Evolutionary conservation across 768 basidiomycete genomes (phyloP).

Genomic region (Tephrocybe sp.): DNA sequence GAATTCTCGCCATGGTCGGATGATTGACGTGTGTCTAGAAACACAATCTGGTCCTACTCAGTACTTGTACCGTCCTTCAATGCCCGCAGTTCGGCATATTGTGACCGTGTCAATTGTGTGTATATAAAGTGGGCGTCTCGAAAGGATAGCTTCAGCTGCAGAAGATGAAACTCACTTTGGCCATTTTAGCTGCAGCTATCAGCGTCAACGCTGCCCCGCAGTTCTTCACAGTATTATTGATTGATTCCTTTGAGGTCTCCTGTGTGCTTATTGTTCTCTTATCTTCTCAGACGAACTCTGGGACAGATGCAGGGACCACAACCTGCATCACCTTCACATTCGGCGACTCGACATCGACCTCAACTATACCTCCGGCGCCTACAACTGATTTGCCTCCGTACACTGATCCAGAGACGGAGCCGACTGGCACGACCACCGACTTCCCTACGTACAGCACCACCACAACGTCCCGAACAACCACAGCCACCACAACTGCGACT

Average conservation of each 20-base stretch:
- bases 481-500: neutral
- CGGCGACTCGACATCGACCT: constrained; percentile 3
- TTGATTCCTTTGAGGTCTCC: neutral
- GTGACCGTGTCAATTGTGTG: neutral
- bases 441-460: too few species aligned
- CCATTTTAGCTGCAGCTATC: neutral
- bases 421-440: neutral
- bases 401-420: neutral
- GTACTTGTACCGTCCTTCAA: too few species aligned
- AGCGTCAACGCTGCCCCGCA: neutral
- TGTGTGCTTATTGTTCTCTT: too few species aligned
- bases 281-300: constrained; percentile 1
- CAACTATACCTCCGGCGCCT: neutral
- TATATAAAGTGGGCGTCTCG: neutral
- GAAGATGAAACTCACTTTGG: constrained; percentile 3
- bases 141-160: neutral
- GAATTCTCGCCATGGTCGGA: neutral
- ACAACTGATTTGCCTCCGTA: neutral
- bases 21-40: neutral
- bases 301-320: constrained; percentile 1
- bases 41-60: neutral
- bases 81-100: too few species aligned
- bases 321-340: constrained; percentile 5
- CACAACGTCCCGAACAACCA: too few species aligned
- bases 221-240: constrained; percentile 4